These are phyloP conservation scores for Solanum chmielewskii DNA, from an alignment of 257 asterid species.

Conservation along the genomic window DNA sequence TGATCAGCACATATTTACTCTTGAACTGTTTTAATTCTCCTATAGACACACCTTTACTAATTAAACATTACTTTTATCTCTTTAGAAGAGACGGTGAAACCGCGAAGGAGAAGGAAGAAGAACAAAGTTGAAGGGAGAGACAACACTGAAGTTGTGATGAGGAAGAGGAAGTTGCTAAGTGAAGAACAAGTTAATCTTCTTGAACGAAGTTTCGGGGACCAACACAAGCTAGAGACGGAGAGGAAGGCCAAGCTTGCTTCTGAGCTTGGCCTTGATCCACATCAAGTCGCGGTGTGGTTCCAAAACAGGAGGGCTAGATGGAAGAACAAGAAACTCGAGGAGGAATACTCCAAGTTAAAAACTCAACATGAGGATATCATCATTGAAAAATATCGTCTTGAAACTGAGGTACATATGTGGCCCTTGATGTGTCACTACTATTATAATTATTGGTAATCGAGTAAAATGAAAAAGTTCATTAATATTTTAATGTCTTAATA, in stretches of 20 bases:
- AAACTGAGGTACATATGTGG: constrained; percentile 34
- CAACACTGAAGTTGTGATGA: neutral
- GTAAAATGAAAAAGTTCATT: neutral
- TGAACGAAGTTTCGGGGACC: constrained; percentile 32
- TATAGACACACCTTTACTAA: no score
- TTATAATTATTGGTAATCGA: neutral
- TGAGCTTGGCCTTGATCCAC: neutral
- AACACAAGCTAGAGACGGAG: constrained; percentile 19
- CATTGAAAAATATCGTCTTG: constrained; percentile 57
- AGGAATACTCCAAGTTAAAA: constrained; percentile 12
- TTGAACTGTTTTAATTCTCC: neutral
- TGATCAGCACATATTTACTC: neutral
- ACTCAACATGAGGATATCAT: constrained; percentile 32
- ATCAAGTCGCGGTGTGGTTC: constrained; percentile 11
- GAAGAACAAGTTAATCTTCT: constrained; percentile 11
- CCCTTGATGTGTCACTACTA: neutral
- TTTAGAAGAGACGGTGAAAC: constrained; percentile 10
- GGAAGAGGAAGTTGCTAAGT: constrained; percentile 6
- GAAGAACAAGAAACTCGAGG: neutral
- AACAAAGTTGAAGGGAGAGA: constrained; percentile 10
- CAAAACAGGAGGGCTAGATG: constrained; percentile 4
- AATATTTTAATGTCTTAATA: neutral
- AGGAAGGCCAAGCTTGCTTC: constrained; percentile 11
- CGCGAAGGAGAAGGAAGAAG: constrained; percentile 16
- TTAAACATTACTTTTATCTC: neutral